Conservation (phyloP, 352 stramenopile genomes). For the Saprolegnia diclina region DNA sequence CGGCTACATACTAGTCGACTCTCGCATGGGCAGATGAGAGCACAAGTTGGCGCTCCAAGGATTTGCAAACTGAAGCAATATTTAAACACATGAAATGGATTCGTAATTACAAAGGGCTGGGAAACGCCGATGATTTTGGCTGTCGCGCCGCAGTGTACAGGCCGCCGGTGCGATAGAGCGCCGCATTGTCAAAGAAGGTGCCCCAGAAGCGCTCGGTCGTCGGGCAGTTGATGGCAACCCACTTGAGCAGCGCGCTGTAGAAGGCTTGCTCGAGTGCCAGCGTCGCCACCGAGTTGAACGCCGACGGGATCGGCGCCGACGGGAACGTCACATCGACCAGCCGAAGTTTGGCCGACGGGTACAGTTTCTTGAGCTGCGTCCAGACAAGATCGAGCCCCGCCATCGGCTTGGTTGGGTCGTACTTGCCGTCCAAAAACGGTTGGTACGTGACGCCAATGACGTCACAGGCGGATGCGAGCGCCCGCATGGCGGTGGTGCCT, state of each 20-base stretch:
- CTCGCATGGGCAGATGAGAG: too few species aligned
- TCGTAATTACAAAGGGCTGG: neutral
- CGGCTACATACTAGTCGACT: too few species aligned
- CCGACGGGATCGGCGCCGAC: slow-evolving; percentile 34
- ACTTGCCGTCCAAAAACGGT: slow-evolving; percentile 62
- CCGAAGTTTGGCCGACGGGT: slow-evolving; percentile 45
- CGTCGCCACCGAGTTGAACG: slow-evolving; percentile 44
- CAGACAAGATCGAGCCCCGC: slow-evolving; percentile 53
- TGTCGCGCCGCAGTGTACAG: slow-evolving; percentile 46
- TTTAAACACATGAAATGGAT: too few species aligned
- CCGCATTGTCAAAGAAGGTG: slow-evolving; percentile 38
- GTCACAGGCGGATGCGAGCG: slow-evolving; percentile 48
- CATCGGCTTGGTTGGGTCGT: slow-evolving; percentile 43
- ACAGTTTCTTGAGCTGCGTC: slow-evolving; percentile 47
- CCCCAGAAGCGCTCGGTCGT: slow-evolving; percentile 42
- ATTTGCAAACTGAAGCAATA: too few species aligned
- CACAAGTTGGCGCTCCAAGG: too few species aligned
- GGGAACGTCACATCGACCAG: slow-evolving; percentile 64
- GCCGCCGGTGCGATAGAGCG: slow-evolving; percentile 36
- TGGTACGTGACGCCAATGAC: slow-evolving; percentile 81
- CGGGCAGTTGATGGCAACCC: slow-evolving; percentile 67
- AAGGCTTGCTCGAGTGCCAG: slow-evolving; percentile 45
- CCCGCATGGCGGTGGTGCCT: slow-evolving; percentile 35
- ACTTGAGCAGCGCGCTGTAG: slow-evolving; percentile 61
- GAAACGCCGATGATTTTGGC: slow-evolving; percentile 9